Conservation (phyloP, 2,329 filamentous ascomycete species). For the Fusarium annulatum region DNA sequence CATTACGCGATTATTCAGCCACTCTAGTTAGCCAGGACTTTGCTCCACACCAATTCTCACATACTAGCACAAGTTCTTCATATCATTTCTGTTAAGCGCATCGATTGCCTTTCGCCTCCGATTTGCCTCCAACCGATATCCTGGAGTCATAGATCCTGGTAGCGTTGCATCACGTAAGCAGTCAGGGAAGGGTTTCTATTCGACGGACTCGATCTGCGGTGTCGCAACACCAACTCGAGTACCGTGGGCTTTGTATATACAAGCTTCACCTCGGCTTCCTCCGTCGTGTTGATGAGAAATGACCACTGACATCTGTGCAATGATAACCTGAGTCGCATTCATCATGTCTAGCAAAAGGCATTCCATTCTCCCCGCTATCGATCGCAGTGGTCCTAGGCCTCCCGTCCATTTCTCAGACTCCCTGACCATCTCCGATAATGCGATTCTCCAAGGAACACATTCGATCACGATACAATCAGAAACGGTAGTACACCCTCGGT, state of each 20-base stretch:
- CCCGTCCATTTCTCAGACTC: constrained; percentile 71
- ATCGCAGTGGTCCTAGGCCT: constrained; percentile 66
- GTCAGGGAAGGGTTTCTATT: constrained; percentile 21
- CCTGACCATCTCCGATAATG: constrained; percentile 71
- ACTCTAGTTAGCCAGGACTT: constrained; percentile 47
- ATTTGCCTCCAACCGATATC: constrained; percentile 23
- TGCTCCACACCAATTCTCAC: too few relatives aligned
- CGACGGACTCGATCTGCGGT: constrained; percentile 11
- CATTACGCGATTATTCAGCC: constrained; percentile 45
- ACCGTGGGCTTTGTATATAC: constrained; percentile 5
- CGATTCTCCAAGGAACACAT: constrained; percentile 75
- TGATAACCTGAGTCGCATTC: constrained; percentile 12
- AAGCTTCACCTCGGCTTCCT: constrained; percentile 14
- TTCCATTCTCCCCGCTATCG: constrained; percentile 65
- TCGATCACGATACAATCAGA: constrained; percentile 82
- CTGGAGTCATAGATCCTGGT: constrained; percentile 44
- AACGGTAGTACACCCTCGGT: constrained; percentile 87
- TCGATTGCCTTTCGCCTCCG: constrained; percentile 2
- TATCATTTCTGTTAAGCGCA: constrained; percentile 37
- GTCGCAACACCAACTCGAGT: constrained; percentile 29
- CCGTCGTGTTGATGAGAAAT: constrained; percentile 19
- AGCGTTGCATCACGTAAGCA: constrained; percentile 32
- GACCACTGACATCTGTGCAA: constrained; percentile 6
- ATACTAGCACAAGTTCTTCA: constrained; percentile 11
- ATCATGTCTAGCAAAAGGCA: constrained; percentile 62